These are phyloP conservation scores for Margaritispora aquatica DNA, from an alignment of 495 filamentous ascomycete species.

Conservation along the genomic window DNA sequence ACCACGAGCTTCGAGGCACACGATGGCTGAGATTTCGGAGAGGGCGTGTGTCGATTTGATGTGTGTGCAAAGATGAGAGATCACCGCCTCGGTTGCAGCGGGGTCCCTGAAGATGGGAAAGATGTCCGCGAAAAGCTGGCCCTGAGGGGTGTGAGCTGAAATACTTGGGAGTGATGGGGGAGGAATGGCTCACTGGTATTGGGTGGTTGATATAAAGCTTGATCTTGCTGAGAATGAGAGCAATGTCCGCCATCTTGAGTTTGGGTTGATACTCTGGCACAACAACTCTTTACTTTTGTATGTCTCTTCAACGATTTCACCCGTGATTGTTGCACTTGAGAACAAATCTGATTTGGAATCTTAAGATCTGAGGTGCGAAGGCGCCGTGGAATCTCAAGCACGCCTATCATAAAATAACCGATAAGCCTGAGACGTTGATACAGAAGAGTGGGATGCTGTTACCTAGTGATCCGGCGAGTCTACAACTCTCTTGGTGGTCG, in stretches of 20 bases:
- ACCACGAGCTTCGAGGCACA: slow-evolving; percentile 16
- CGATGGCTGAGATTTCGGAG: slow-evolving; percentile 4
- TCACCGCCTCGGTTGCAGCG: slow-evolving; percentile 10
- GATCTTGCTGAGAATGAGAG: slow-evolving; percentile 6
- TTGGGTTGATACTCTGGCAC: too few species aligned
- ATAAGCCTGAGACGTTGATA: too few species aligned
- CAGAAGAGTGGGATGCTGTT: too few species aligned
- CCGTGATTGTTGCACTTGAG: too few species aligned
- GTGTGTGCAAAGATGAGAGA: slow-evolving; percentile 12
- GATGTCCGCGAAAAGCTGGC: slow-evolving; percentile 17
- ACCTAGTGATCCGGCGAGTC: too few species aligned
- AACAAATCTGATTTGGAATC: too few species aligned
- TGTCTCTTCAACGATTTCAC: too few species aligned
- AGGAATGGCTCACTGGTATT: neutral
- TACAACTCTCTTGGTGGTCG: too few species aligned
- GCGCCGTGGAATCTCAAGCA: too few species aligned
- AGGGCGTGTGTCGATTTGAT: slow-evolving; percentile 6
- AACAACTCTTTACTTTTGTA: too few species aligned
- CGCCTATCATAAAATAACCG: too few species aligned
- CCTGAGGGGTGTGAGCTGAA: neutral
- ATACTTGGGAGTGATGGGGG: neutral
- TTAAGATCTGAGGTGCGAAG: too few species aligned
- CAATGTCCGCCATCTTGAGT: slow-evolving; percentile 7
- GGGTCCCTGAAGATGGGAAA: slow-evolving; percentile 18
- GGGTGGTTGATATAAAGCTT: slow-evolving; percentile 13